A percentile compares a stretch with the other conserved stretches of the same genome.
These are phyloP conservation scores for Sporothrix dimorphospora DNA, from an alignment of 2,329 filamentous ascomycete species.

Conservation along the genomic window DNA sequence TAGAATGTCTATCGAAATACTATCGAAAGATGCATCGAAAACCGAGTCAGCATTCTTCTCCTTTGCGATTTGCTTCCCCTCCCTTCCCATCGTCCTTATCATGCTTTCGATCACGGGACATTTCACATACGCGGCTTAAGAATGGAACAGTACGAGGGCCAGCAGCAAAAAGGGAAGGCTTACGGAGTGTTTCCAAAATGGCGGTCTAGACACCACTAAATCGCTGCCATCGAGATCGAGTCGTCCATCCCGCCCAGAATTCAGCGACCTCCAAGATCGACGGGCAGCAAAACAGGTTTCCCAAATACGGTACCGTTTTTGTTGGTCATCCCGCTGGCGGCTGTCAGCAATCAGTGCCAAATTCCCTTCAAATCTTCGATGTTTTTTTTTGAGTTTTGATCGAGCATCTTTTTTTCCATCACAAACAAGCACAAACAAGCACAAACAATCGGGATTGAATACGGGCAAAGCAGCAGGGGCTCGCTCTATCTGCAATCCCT, in stretches of 20 bases:
- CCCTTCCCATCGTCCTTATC: too few species aligned
- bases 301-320: neutral
- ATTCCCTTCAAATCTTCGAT: neutral
- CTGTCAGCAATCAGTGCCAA: neutral
- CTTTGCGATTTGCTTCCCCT: too few species aligned
- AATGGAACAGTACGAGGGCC: too few species aligned
- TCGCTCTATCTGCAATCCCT: neutral
- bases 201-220: constrained; percentile 1
- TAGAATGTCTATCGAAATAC: neutral
- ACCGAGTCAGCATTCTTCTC: neutral
- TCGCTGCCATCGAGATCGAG: constrained; percentile 10
- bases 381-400: neutral
- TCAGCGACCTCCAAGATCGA: neutral
- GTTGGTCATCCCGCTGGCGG: neutral
- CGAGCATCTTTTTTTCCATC: neutral
- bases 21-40: neutral
- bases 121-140: too few species aligned
- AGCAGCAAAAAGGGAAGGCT: neutral
- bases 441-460: neutral
- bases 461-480: neutral
- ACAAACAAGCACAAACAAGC: neutral
- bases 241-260: neutral
- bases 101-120: too few species aligned
- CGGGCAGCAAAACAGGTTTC: neutral
- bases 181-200: neutral